These are phyloP conservation scores for Exophiala bonariae DNA, from an alignment of 2,329 filamentous ascomycete genomes.

Conservation along the genomic window DNA sequence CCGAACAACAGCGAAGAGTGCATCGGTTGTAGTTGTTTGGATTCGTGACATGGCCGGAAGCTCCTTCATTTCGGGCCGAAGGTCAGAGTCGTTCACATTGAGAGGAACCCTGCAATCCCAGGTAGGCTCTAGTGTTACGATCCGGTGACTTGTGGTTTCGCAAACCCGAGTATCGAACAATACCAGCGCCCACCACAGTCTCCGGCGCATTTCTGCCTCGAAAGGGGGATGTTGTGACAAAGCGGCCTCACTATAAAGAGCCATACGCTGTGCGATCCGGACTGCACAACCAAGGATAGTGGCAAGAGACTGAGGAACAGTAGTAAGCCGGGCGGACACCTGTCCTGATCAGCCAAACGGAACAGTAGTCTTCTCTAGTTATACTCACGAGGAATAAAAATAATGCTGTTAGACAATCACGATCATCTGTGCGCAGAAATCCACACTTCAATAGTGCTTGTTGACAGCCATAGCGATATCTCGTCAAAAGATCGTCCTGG, in stretches of 20 bases:
- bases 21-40: constrained; percentile 39
- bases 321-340: constrained; percentile 58
- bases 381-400: constrained; percentile 54
- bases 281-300: constrained; percentile 66
- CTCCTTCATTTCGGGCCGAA: constrained; percentile 40
- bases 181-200: constrained; percentile 72
- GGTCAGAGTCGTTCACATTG: constrained; percentile 45
- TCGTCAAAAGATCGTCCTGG: constrained; percentile 39
- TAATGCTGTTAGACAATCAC: constrained; percentile 51
- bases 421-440: constrained; percentile 42
- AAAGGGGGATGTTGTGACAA: constrained; percentile 48
- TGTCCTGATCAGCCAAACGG: constrained; percentile 36
- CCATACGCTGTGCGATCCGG: constrained; percentile 67
- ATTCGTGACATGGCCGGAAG: constrained; percentile 29
- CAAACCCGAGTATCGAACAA: constrained; percentile 68
- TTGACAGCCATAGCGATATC: constrained; percentile 48
- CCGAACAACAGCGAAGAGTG: constrained; percentile 45
- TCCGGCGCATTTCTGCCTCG: constrained; percentile 69
- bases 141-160: constrained; percentile 60
- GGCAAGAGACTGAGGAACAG: constrained; percentile 62
- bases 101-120: constrained; percentile 46
- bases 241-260: constrained; percentile 64
- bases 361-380: constrained; percentile 1
- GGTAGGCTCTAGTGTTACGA: constrained; percentile 37
- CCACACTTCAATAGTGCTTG: constrained; percentile 47